Evolutionary conservation across 768 basidiomycete genomes (phyloP), one percentile per base, ranked within the genome.

Genomic region (Naematelia encephala): DNA sequence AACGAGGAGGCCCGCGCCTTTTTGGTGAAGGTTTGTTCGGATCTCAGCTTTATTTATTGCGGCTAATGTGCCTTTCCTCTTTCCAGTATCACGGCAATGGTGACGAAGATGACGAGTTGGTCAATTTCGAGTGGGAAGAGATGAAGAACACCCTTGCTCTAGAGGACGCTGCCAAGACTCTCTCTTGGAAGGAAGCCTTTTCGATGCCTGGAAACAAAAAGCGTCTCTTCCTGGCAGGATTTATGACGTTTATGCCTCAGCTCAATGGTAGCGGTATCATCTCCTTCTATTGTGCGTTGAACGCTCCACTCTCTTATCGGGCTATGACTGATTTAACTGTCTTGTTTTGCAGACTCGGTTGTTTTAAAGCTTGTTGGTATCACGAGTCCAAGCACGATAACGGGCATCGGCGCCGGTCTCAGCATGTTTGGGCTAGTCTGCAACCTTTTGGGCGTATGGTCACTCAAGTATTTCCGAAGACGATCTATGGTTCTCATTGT

Each of bases 321-420:
- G 23, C 5, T n/a, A 14, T 4, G 4, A 4, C 5, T 4, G n/a
- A 46, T 46, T 46, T n/a, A 46, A n/a, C 44, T 14, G n/a, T n/a
- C n/a, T n/a, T n/a, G n/a, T n/a, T n/a, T n/a, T n/a, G n/a, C 44
- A 46, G 44, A 46, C 44, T 19, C 44, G n/a, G 44, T 46, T 14
- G 44, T 46, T n/a, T 85, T 91, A 74, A 66, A 66, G 47, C 57
- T 50, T 44, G 68, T 78, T 50, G 78, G 78, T 46, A 75, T 79
- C 67, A 77, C 74, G 13, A 60, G 54, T 56, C 64, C 67, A 39
- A 60, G 56, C 49, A 73, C 62, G 12, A 82, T 90, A 80, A 85
- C 89, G 51, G 84, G 89, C 74, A 87, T 90, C 80, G 89, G 89
- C 75, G 90, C 86, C 77, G 85, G 88, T 70, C 82, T 90, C 26